These are phyloP conservation scores for Pyricularia grisea DNA, from an alignment of 2,329 filamentous ascomycete species.

Conservation along the genomic window DNA sequence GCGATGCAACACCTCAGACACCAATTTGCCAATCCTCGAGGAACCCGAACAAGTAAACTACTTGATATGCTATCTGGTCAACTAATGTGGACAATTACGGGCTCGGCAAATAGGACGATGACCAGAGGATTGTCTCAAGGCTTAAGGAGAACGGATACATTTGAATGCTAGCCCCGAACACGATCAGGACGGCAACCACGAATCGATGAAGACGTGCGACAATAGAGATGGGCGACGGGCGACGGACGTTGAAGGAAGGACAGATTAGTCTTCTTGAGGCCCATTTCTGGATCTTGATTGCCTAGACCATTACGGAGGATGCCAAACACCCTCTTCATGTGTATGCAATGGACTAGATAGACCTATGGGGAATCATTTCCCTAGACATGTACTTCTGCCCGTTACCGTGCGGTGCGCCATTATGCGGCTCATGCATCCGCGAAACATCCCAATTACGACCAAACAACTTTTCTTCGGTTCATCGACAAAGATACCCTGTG, in stretches of 20 bases:
- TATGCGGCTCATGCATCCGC: neutral
- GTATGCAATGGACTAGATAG: slow-evolving; percentile 6
- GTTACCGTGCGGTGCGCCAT: neutral
- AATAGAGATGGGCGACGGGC: neutral
- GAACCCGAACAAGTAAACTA: neutral
- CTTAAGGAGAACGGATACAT: slow-evolving; percentile 2
- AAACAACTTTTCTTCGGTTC: neutral
- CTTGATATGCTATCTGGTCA: neutral
- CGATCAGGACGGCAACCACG: neutral
- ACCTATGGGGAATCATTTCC: neutral
- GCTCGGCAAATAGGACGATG: neutral
- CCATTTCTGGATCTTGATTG: neutral
- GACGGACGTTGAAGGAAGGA: neutral
- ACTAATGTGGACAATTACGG: neutral
- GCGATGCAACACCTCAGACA: neutral
- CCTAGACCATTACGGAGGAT: slow-evolving; percentile 6
- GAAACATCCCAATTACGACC: neutral
- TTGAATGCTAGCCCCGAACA: neutral
- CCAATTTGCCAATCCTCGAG: neutral
- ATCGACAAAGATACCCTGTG: neutral
- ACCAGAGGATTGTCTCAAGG: neutral
- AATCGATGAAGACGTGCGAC: neutral
- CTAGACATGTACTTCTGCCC: neutral
- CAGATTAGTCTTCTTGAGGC: neutral
- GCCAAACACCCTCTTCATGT: slow-evolving; percentile 5